Percentiles rank a stretch among this genome's conserved stretches.
phyloP scores from a whole-genome alignment of 331 rosid genomes.

The Ulmus americana region DNA sequence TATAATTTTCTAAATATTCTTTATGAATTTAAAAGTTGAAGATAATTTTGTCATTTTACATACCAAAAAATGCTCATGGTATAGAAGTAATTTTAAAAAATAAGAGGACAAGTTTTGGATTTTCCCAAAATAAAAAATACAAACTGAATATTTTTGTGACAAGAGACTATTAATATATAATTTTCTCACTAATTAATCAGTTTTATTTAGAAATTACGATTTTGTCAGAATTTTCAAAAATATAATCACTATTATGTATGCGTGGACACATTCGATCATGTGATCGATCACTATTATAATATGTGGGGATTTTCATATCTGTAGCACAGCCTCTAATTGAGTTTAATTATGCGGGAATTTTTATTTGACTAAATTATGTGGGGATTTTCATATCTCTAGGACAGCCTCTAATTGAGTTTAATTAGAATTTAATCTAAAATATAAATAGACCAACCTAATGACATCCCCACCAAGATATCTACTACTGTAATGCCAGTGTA shows the following conservation, averaged over 20 bases:
- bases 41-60: no score
- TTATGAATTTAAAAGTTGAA: no score
- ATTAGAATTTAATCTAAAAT: background rate
- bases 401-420: background rate
- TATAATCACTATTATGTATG: background rate
- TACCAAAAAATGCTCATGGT: no score
- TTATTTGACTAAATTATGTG: no score
- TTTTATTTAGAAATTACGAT: background rate
- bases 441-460: background rate
- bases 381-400: background rate
- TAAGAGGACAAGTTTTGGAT: no score
- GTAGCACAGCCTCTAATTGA: background rate
- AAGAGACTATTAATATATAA: no score
- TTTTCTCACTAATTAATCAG: no score
- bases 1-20: no score
- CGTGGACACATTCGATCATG: background rate
- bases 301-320: background rate
- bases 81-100: no score
- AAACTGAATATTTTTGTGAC: no score
- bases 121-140: no score
- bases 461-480: no score
- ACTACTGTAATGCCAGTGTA: slow-evolving; percentile 5
- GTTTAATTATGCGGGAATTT: background rate
- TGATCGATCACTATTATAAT: background rate
- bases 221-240: background rate